Evolutionary conservation across 768 basidiomycete genomes (phyloP).

Genomic region (Vishniacozyma victoriae): DNA sequence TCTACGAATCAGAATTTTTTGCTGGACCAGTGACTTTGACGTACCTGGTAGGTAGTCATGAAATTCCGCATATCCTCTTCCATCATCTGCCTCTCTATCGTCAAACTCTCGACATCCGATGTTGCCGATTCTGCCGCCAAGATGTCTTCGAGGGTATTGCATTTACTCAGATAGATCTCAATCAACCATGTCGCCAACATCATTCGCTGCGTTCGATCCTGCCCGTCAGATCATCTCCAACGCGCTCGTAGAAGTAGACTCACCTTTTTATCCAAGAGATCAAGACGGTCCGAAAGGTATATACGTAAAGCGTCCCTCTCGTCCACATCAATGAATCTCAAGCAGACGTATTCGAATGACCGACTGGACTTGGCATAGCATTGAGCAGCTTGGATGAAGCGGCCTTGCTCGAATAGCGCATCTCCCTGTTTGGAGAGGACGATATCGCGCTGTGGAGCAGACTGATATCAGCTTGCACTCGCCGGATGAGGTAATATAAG

Average conservation of each 20-base stretch:
- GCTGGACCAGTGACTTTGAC: constrained; percentile 8
- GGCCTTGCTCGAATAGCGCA: constrained; percentile 66
- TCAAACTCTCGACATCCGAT: constrained; percentile 76
- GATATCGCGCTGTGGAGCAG: constrained; percentile 75
- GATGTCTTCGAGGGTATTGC: constrained; percentile 89
- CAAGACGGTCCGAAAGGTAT: constrained; percentile 80
- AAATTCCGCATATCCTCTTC: constrained; percentile 92
- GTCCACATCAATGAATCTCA: constrained; percentile 81
- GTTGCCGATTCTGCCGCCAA: constrained; percentile 69
- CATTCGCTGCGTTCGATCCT: constrained; percentile 92
- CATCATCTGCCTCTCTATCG: constrained; percentile 69
- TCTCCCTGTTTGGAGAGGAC: constrained; percentile 79
- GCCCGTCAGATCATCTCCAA: not conserved
- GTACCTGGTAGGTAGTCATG: constrained; percentile 86
- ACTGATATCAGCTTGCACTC: constrained; percentile 35
- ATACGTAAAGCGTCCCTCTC: constrained; percentile 86
- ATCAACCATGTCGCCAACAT: constrained; percentile 98
- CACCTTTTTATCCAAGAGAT: constrained; percentile 75
- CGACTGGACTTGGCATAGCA: constrained; percentile 72
- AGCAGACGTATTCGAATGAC: constrained; percentile 86
- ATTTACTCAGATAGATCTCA: constrained; percentile 94
- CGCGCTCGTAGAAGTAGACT: constrained; percentile 31
- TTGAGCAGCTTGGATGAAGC: constrained; percentile 87
- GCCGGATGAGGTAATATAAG: not conserved
- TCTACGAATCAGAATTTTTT: constrained; percentile 50